These are phyloP conservation scores for Fusarium succisae DNA, from an alignment of 2,329 filamentous ascomycete species.

Conservation along the genomic window DNA sequence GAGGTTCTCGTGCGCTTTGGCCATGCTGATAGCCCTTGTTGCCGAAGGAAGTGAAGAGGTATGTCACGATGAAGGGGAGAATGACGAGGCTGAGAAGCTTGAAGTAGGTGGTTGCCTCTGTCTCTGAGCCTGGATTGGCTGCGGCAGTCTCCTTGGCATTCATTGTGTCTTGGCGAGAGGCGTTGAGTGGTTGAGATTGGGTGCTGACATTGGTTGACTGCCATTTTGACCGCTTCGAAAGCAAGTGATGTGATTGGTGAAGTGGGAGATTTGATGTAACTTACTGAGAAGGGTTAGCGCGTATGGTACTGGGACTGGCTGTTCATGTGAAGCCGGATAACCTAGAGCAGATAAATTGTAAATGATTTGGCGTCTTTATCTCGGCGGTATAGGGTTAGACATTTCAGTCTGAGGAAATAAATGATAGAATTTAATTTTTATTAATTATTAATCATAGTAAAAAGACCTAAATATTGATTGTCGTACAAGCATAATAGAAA, in stretches of 20 bases:
- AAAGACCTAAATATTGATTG: fast-evolving
- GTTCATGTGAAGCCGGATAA: not conserved
- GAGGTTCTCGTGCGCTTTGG: not conserved
- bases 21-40: slow-evolving; percentile 10
- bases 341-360: not conserved
- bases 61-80: slow-evolving; percentile 14
- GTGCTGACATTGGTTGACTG: not conserved
- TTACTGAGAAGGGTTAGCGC: not conserved
- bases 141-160: not conserved
- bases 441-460: fast-evolving
- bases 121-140: not conserved
- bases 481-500: fast-evolving
- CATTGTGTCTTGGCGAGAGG: not conserved
- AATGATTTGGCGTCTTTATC: no score
- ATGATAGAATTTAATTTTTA: not conserved
- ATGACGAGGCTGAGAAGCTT: not conserved
- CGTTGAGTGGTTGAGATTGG: not conserved
- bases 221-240: not conserved
- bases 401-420: fast-evolving
- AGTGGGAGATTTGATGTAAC: no score
- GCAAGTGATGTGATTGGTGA: not conserved
- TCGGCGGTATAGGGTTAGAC: fast-evolving
- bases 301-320: fast-evolving
- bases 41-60: not conserved
- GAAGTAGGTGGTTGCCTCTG: not conserved